Base-by-base conservation (phyloP, 441 rosid species). In the Sinapis alba region DNA sequence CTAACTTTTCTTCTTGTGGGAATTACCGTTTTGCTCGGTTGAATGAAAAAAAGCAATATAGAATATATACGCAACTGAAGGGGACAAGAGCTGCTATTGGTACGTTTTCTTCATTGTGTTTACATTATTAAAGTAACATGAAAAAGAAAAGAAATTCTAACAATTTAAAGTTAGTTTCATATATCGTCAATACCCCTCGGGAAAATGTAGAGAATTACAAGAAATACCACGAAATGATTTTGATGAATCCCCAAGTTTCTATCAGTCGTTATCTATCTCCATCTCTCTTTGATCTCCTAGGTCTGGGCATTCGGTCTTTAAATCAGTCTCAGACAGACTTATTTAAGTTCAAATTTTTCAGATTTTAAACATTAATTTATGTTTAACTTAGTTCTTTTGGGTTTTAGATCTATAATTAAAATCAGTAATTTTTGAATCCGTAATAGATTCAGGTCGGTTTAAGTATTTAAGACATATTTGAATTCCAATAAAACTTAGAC, bases 1-100 rank as follows among this genome's bases (percentile, higher is more conserved):
- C 74, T 62, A 62, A 68, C 68, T 60, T 69, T 75, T 76, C 74
- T 62, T 69, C 65, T 69, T 69, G 64, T 62, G 74, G 68, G 34
- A 76, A 76, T 68, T 38, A 69, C 59, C 56, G 9, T 5, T 67
- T 47, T 24, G 45, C 56, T 32, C 53, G 62, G 47, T 62, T 51
- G 41, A 51, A 51, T 68, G 28, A 12, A 50, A 23, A 24, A 6
- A 0, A 38, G 0, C 3, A 3, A 6, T n/a, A 0, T 15, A n/a
- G 5, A 21, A 64, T 21, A 54, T 4, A 54, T 12, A 21, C 59
- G 16, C 38, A 27, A 9, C 45, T 21, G 41, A 56, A 26, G 61
- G 79, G 60, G 75, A 76, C 75, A 63, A 56, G 69, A 69, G 30
- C 65, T 76, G 70, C 47, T 57, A 62, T 27, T n/a, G 62, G 62